Conservation (phyloP, 192 early-diverging fungal species). For the Coemansia sp. region DNA sequence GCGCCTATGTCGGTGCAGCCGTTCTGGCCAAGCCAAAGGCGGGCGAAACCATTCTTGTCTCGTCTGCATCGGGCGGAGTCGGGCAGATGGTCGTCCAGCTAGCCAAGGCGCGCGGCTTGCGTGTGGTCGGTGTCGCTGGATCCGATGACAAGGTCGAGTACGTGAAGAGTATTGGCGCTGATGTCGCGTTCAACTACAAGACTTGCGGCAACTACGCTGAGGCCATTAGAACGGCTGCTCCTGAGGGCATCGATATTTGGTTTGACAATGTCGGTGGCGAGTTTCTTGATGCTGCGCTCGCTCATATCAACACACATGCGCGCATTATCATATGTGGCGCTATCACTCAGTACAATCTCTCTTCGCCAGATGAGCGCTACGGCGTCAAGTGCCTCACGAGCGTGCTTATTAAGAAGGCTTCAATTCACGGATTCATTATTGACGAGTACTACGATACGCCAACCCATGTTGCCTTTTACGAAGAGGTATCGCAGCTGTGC, state of each 20-base stretch:
- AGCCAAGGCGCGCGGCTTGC: conserved; percentile 70
- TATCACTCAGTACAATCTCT: conserved; percentile 67
- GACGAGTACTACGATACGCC: conserved; percentile 51
- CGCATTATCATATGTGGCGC: conserved; percentile 76
- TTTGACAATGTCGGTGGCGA: conserved; percentile 86
- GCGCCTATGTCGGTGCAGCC: conserved; percentile 72
- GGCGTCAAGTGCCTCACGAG: conserved; percentile 62
- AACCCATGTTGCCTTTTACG: conserved; percentile 57
- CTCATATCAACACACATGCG: conserved; percentile 63
- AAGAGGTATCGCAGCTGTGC: conserved; percentile 59
- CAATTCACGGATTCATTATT: conserved; percentile 69
- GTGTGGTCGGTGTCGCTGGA: conserved; percentile 82
- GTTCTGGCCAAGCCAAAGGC: conserved; percentile 70
- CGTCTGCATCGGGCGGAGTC: conserved; percentile 78
- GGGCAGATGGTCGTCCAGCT: conserved; percentile 80
- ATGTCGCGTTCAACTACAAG: conserved; percentile 94
- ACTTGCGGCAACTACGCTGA: conserved; percentile 53
- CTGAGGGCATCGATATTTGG: conserved; percentile 86
- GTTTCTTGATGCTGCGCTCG: conserved; percentile 75
- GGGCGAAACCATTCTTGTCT: conserved; percentile 84
- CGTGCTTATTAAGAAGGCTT: conserved; percentile 61
- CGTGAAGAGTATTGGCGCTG: conserved; percentile 70
- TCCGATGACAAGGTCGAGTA: conserved; percentile 82
- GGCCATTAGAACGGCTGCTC: conserved; percentile 64
- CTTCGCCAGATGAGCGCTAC: conserved; percentile 48